Conservation (phyloP, 2,329 filamentous ascomycete species). For the Rutstroemia sydowiana region DNA sequence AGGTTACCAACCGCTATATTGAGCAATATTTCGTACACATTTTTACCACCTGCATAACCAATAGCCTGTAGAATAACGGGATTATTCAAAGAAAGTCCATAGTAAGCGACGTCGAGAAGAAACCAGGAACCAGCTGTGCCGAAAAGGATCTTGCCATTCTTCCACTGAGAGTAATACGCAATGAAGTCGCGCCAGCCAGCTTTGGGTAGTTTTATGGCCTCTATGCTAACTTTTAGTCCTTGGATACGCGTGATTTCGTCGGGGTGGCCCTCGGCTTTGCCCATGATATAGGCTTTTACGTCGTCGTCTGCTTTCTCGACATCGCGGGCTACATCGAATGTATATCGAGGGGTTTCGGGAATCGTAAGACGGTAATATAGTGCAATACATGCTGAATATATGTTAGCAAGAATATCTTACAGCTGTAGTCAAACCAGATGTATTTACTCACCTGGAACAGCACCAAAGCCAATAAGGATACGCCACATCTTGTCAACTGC, state of each 20-base stretch:
- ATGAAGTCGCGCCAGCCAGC: conserved; percentile 67
- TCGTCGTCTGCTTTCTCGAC: conserved; percentile 67
- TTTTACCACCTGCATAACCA: conserved; percentile 57
- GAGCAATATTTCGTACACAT: conserved; percentile 61
- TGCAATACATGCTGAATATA: conserved; percentile 60
- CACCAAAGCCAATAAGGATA: conserved; percentile 65
- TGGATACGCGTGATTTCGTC: conserved; percentile 61
- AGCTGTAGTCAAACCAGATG: no score
- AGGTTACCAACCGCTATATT: conserved; percentile 72
- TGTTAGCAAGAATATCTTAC: no score
- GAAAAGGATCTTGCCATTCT: conserved; percentile 64
- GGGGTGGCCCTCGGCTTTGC: conserved; percentile 52
- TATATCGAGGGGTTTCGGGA: conserved; percentile 82
- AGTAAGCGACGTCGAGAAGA: conserved; percentile 52
- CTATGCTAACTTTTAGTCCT: conserved; percentile 46
- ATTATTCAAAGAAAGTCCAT: conserved; percentile 65
- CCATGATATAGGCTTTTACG: conserved; percentile 64
- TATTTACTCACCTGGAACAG: conserved; percentile 28
- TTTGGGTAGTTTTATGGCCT: conserved; percentile 47
- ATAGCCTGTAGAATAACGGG: conserved; percentile 65
- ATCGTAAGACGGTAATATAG: conserved; percentile 81
- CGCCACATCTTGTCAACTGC: conserved; percentile 87
- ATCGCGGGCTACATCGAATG: conserved; percentile 73
- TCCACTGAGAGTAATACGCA: conserved; percentile 61
- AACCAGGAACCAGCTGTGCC: conserved; percentile 86